Evolutionary conservation across 1,284 basidiomycete genomes (phyloP).

Genomic region (Earliella scabrosa): DNA sequence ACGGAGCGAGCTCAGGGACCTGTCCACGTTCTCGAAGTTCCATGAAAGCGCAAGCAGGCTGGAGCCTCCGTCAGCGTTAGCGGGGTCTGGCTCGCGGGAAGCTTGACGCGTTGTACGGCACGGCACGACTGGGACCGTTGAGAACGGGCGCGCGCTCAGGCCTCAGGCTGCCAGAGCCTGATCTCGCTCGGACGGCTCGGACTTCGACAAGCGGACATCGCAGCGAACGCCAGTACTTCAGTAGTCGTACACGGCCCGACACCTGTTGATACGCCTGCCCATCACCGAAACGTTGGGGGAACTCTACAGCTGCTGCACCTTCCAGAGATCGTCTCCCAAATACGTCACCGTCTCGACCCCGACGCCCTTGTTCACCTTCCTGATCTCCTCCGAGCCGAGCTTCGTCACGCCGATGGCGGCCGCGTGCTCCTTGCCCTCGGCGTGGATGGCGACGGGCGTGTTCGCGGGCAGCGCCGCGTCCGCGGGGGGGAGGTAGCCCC

Average conservation of each 20-base stretch:
- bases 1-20: too few relatives aligned
- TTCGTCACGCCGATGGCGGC: constrained; percentile 89
- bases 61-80: too few relatives aligned
- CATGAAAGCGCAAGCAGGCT: too few relatives aligned
- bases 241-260: neutral
- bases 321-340: constrained; percentile 93
- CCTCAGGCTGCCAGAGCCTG: too few relatives aligned
- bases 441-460: constrained; percentile 84
- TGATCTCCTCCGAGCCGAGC: constrained; percentile 88
- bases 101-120: neutral
- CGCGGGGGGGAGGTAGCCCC: constrained; percentile 84
- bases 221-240: too few relatives aligned
- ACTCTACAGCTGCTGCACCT: constrained; percentile 66
- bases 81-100: neutral
- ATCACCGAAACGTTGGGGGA: neutral
- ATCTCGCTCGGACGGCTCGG: too few relatives aligned
- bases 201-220: too few relatives aligned
- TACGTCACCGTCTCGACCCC: constrained; percentile 89
- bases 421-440: constrained; percentile 96
- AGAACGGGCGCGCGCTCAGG: too few relatives aligned
- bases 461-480: constrained; percentile 72
- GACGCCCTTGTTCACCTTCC: constrained; percentile 86
- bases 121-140: too few relatives aligned
- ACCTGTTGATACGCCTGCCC: constrained; percentile 12
- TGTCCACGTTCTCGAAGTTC: too few relatives aligned